Conservation (phyloP, 768 basidiomycete genomes). For the Hygrophorus russula region DNA sequence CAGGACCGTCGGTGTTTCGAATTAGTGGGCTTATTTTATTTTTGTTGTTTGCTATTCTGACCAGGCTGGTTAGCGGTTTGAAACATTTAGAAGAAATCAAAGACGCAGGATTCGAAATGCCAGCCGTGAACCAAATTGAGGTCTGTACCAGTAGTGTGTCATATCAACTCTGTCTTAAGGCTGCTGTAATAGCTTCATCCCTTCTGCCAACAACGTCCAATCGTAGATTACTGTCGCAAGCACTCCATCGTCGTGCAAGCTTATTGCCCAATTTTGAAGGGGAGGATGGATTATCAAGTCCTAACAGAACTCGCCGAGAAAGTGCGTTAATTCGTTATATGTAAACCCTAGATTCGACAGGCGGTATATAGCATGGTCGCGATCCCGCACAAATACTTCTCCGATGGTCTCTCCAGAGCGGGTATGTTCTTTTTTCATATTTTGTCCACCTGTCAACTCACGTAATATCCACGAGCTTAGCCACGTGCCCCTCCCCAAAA, state of each 20-base stretch:
- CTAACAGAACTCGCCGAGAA: conserved; percentile 47
- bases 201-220: conserved; percentile 68
- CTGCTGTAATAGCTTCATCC: conserved; percentile 53
- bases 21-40: conserved; percentile 44
- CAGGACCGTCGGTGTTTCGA: conserved; percentile 69
- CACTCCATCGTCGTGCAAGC: conserved; percentile 58
- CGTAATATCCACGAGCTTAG: conserved; percentile 23
- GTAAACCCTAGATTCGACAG: background rate
- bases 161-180: conserved; percentile 3
- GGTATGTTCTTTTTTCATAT: conserved; percentile 35
- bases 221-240: conserved; percentile 61
- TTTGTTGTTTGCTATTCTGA: background rate
- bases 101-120: conserved; percentile 47
- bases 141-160: conserved; percentile 21
- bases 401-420: conserved; percentile 84
- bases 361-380: conserved; percentile 33
- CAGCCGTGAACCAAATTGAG: conserved; percentile 78
- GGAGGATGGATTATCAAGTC: conserved; percentile 40
- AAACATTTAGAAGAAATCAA: conserved; percentile 70
- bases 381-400: conserved; percentile 74
- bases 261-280: conserved; percentile 67
- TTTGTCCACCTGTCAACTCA: background rate
- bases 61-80: conserved; percentile 36
- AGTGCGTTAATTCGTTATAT: conserved; percentile 23
- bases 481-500: conserved; percentile 77